phyloP scores from a whole-genome alignment of 2,329 filamentous ascomycete genomes.

The Escovopsis sp. region DNA sequence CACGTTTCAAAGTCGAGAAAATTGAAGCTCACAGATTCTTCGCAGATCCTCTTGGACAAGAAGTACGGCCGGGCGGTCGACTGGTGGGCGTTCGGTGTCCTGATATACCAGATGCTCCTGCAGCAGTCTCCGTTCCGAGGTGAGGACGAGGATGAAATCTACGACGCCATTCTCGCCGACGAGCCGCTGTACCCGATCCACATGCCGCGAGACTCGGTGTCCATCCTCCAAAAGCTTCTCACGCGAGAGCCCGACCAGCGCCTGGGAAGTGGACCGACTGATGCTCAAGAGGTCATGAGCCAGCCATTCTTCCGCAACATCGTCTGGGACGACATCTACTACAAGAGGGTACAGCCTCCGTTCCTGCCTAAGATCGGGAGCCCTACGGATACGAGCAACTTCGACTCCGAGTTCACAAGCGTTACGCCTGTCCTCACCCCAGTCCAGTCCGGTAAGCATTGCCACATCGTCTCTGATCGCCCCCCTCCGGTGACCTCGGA shows the following conservation, averaged over 20 bases:
- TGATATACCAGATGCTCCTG: conserved; percentile 99
- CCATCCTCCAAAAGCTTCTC: conserved; percentile 91
- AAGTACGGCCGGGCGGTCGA: conserved; percentile 96
- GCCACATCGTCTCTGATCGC: no score
- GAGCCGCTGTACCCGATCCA: conserved; percentile 96
- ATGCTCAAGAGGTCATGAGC: conserved; percentile 97
- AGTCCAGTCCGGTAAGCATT: conserved; percentile 77
- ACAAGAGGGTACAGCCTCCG: conserved; percentile 80
- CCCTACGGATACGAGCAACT: conserved; percentile 97
- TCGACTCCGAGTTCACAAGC: conserved; percentile 96
- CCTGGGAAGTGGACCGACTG: conserved; percentile 85
- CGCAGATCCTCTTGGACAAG: conserved; percentile 85
- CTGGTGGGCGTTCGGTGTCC: conserved; percentile 98
- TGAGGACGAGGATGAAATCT: conserved; percentile 98
- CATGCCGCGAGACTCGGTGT: conserved; percentile 96
- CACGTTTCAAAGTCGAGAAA: not conserved
- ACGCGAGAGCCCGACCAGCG: conserved; percentile 89
- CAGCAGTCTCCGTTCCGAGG: conserved; percentile 98
- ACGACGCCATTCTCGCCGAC: conserved; percentile 93
- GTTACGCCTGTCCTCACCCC: conserved; percentile 95
- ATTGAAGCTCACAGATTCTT: not conserved
- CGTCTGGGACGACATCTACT: conserved; percentile 97
- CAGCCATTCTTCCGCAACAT: conserved; percentile 97
- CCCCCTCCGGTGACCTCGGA: no score
- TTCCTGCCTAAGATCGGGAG: conserved; percentile 84